Conservation (phyloP, 345 rosid species). For the Triadica sebifera region DNA sequence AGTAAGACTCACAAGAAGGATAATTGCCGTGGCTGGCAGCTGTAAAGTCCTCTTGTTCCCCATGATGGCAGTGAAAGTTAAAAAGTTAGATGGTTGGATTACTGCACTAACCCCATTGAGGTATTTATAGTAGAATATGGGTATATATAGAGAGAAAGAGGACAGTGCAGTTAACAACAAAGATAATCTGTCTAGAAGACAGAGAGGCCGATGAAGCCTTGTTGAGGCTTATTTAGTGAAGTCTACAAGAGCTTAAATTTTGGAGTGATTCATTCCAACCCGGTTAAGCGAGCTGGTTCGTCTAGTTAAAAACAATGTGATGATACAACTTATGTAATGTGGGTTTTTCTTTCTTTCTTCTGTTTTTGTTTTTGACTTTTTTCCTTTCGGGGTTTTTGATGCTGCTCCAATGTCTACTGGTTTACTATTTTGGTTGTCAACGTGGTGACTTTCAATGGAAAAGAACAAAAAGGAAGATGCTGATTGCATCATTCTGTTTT, state of each 20-base stretch:
- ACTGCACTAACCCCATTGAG: neutral
- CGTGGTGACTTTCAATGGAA: neutral
- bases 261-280: neutral
- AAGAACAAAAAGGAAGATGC: no score
- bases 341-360: neutral
- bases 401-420: neutral
- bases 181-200: neutral
- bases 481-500: no score
- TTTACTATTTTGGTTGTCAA: neutral
- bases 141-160: neutral
- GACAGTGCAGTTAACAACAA: neutral
- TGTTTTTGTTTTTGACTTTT: neutral
- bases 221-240: neutral
- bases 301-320: neutral
- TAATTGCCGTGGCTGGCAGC: conserved; percentile 12
- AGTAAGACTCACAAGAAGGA: conserved; percentile 16
- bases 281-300: conserved; percentile 3
- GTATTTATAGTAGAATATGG: conserved; percentile 11
- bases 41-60: neutral
- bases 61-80: conserved; percentile 4
- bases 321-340: conserved; percentile 5
- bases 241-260: neutral
- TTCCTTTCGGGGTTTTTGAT: neutral
- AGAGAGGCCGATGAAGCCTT: neutral
- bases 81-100: neutral